Evolutionary conservation across 495 filamentous ascomycete species (phyloP).

Genomic region (Podospora bellae-mahoneyi): DNA sequence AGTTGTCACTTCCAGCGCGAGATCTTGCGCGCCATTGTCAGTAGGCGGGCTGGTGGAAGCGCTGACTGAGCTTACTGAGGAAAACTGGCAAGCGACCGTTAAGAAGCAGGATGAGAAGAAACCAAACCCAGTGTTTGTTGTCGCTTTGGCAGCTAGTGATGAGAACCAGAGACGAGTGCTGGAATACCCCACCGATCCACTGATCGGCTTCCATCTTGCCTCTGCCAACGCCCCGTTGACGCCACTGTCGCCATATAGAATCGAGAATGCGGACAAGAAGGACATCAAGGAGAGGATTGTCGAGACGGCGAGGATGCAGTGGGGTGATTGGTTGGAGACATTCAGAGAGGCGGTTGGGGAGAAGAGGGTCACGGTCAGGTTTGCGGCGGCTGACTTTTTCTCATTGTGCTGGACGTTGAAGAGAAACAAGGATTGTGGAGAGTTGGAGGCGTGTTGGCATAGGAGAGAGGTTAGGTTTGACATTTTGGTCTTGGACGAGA

Average conservation of each 20-base stretch:
- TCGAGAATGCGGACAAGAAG: background rate
- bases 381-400: constrained; percentile 45
- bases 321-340: constrained; percentile 33
- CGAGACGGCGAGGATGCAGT: constrained; percentile 29
- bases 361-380: constrained; percentile 39
- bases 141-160: constrained; percentile 5
- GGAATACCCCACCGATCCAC: constrained; percentile 44
- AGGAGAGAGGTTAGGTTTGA: constrained; percentile 23
- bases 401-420: constrained; percentile 47
- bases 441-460: constrained; percentile 31
- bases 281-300: constrained; percentile 11
- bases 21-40: constrained; percentile 14
- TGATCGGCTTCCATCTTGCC: constrained; percentile 46
- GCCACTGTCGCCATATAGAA: constrained; percentile 14
- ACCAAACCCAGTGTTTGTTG: constrained; percentile 40
- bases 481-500: constrained; percentile 37
- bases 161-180: constrained; percentile 16
- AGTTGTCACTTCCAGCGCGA: constrained; percentile 7
- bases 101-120: background rate
- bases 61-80: constrained; percentile 17
- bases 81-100: constrained; percentile 40
- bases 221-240: constrained; percentile 27
- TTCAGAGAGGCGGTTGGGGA: constrained; percentile 23
- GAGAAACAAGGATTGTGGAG: constrained; percentile 23
- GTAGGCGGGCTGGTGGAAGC: constrained; percentile 23